Evolutionary conservation across 306 rosid species (phyloP).

Genomic region (Dalbergia cultrata): DNA sequence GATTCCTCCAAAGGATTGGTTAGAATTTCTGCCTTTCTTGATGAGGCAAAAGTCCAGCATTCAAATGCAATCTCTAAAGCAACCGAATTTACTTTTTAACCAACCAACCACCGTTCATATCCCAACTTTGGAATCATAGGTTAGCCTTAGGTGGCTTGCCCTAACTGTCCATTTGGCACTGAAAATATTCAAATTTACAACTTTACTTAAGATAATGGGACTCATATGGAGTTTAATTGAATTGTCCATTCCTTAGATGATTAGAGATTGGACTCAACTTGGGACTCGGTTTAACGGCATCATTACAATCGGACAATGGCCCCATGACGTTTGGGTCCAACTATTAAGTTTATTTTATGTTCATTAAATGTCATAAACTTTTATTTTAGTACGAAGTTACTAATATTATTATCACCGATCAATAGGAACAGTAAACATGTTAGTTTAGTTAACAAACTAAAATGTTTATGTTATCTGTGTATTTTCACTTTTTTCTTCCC

Average conservation of each 20-base stretch:
- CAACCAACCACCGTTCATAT: slow-evolving; percentile 35
- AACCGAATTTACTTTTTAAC: slow-evolving; percentile 36
- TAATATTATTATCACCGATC: neutral
- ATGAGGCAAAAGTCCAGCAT: slow-evolving; percentile 31
- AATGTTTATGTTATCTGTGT: neutral
- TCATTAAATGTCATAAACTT: neutral
- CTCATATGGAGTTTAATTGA: slow-evolving; percentile 1
- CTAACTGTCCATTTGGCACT: slow-evolving; percentile 32
- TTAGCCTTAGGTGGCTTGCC: slow-evolving; percentile 46
- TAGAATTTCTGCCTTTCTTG: slow-evolving; percentile 46
- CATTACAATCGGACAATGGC: slow-evolving; percentile 37
- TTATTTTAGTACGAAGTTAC: neutral
- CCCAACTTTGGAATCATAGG: slow-evolving; percentile 29
- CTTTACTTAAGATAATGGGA: slow-evolving; percentile 3
- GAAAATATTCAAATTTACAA: slow-evolving; percentile 1
- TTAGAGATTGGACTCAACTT: slow-evolving; percentile 33
- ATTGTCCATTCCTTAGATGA: slow-evolving; percentile 37
- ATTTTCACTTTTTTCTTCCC: neutral
- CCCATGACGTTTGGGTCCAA: slow-evolving; percentile 13
- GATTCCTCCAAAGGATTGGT: slow-evolving; percentile 30
- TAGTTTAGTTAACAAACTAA: slow-evolving; percentile 6
- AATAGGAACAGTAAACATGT: neutral
- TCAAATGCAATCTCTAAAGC: slow-evolving; percentile 44
- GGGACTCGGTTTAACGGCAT: slow-evolving; percentile 47
- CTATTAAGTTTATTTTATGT: neutral